A percentile compares a stretch with the other conserved stretches of the same genome.
Evolutionary conservation across 177 flowering plant genomes (phyloP).

Genomic region (Vitis hybrid): DNA sequence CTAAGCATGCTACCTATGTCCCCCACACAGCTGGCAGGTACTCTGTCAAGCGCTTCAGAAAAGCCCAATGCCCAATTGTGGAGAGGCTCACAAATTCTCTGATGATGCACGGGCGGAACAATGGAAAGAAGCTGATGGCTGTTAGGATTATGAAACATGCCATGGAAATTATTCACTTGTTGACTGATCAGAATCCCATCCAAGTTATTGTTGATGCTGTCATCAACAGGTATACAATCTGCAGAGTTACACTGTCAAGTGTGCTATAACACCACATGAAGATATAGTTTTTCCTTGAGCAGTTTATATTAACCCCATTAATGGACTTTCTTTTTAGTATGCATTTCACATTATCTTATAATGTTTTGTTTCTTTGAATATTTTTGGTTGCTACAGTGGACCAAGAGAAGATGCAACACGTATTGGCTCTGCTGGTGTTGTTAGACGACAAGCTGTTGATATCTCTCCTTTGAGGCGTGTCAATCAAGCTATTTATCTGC

Average conservation of each 20-base stretch:
- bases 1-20: slow-evolving; percentile 41
- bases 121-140: slow-evolving; percentile 43
- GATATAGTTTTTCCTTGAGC: background rate
- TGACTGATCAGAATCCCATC: slow-evolving; percentile 41
- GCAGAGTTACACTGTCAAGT: too few species aligned
- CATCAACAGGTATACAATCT: slow-evolving; percentile 27
- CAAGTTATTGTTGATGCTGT: slow-evolving; percentile 44
- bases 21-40: slow-evolving; percentile 49
- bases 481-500: slow-evolving; percentile 19
- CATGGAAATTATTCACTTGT: slow-evolving; percentile 40
- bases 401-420: slow-evolving; percentile 23
- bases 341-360: background rate
- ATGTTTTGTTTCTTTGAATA: background rate
- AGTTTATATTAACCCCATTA: background rate
- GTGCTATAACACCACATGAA: too few species aligned
- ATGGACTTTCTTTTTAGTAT: too few species aligned
- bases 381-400: background rate
- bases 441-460: slow-evolving; percentile 21
- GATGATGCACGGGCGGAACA: slow-evolving; percentile 45
- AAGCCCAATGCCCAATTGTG: slow-evolving; percentile 44
- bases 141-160: slow-evolving; percentile 37
- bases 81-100: slow-evolving; percentile 48
- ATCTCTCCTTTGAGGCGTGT: slow-evolving; percentile 21
- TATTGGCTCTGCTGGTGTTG: slow-evolving; percentile 21
- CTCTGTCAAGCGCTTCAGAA: slow-evolving; percentile 39